A percentile compares a stretch with the other conserved stretches of the same genome.
Evolutionary conservation across 768 basidiomycete species (phyloP).

Genomic region (Myochromella boudieri): DNA sequence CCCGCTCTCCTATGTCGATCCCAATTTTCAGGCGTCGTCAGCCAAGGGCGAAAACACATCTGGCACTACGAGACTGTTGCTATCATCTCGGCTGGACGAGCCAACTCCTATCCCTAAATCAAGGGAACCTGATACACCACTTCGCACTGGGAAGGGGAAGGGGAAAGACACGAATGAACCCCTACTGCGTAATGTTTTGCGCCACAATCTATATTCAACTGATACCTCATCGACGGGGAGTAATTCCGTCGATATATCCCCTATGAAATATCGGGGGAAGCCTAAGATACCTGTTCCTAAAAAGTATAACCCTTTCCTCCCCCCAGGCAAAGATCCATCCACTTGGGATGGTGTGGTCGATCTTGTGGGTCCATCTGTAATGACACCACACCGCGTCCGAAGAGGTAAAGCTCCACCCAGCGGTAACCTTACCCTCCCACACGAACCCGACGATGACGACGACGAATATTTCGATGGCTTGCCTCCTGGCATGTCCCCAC

Average conservation of each 20-base stretch:
- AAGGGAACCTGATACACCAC: constrained; percentile 10
- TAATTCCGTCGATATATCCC: constrained; percentile 37
- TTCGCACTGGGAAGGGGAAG: constrained; percentile 45
- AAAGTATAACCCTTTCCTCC: constrained; percentile 60
- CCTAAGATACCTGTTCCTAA: constrained; percentile 58
- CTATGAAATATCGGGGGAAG: constrained; percentile 51
- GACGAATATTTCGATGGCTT: constrained; percentile 54
- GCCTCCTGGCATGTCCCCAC: constrained; percentile 60
- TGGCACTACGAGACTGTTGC: neutral
- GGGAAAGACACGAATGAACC: constrained; percentile 40
- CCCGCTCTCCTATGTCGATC: constrained; percentile 66
- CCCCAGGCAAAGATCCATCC: constrained; percentile 44
- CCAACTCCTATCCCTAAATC: constrained; percentile 18
- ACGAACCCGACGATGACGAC: constrained; percentile 37
- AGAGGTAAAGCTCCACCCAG: constrained; percentile 10
- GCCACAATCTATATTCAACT: constrained; percentile 46
- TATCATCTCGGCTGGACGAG: constrained; percentile 17
- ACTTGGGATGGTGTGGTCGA: constrained; percentile 79
- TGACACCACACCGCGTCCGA: constrained; percentile 42
- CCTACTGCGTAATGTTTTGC: constrained; percentile 49
- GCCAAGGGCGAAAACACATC: neutral
- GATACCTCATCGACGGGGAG: constrained; percentile 37
- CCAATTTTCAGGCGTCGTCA: constrained; percentile 55
- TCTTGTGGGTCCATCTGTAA: constrained; percentile 54
- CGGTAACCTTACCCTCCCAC: constrained; percentile 20